Percentiles rank a stretch among this genome's conserved stretches.
Evolutionary conservation across 495 filamentous ascomycete species (phyloP).

Genomic region (Penicillium soppii): DNA sequence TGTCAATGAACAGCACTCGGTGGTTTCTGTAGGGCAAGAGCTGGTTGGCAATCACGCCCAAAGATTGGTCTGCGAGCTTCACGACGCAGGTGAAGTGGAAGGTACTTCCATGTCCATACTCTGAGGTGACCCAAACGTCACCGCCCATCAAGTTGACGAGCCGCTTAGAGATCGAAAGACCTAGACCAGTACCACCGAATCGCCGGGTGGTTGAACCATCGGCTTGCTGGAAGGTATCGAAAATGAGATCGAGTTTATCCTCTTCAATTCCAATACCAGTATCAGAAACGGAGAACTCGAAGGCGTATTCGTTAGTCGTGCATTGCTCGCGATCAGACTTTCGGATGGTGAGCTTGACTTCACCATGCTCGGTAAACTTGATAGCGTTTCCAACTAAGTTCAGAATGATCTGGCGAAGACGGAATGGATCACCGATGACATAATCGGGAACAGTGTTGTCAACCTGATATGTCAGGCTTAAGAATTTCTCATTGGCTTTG

Average conservation of each 20-base stretch:
- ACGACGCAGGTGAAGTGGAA: conserved; percentile 98
- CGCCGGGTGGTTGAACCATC: conserved; percentile 96
- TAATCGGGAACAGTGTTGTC: conserved; percentile 94
- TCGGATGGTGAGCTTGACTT: conserved; percentile 90
- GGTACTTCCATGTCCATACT: conserved; percentile 88
- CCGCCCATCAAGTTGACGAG: conserved; percentile 97
- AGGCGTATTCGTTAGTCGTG: conserved; percentile 77
- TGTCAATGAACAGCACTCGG: conserved; percentile 94
- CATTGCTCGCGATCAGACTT: conserved; percentile 67
- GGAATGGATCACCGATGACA: conserved; percentile 95
- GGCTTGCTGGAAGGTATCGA: conserved; percentile 99
- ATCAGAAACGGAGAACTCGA: conserved; percentile 95
- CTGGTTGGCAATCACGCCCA: conserved; percentile 77
- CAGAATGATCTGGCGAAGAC: conserved; percentile 86
- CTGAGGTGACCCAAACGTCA: conserved; percentile 93
- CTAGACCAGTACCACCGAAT: conserved; percentile 95
- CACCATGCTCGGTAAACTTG: conserved; percentile 97
- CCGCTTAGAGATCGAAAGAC: conserved; percentile 93
- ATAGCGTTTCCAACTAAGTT: conserved; percentile 62
- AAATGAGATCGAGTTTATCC: conserved; percentile 96
- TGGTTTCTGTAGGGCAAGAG: conserved; percentile 84
- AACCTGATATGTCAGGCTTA: conserved; percentile 92
- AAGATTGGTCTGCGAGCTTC: conserved; percentile 78
- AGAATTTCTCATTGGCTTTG: conserved; percentile 94
- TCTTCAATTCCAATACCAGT: conserved; percentile 96